Conservation (phyloP, 306 rosid species). For the Fragaria vesca region DNA sequence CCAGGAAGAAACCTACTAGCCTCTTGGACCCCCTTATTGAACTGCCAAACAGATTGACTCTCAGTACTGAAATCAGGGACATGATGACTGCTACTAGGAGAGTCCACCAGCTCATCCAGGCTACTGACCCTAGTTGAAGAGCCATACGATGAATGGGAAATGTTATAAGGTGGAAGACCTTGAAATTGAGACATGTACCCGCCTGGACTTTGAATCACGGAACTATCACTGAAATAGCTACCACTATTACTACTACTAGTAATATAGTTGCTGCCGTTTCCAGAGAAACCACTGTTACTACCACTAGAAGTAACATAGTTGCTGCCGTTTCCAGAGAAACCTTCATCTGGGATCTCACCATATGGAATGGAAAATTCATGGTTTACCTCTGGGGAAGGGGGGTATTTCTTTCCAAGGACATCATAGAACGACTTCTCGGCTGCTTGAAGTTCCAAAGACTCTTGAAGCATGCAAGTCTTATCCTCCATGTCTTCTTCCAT, state of each 20-base stretch:
- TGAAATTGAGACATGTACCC: constrained; percentile 39
- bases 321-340: constrained; percentile 28
- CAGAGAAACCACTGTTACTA: too few relatives aligned
- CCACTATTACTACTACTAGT: constrained; percentile 23
- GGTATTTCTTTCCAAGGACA: constrained; percentile 78
- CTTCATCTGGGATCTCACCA: constrained; percentile 35
- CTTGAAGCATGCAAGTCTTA: constrained; percentile 77
- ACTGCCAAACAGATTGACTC: constrained; percentile 74
- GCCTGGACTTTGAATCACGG: constrained; percentile 23
- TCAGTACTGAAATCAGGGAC: constrained; percentile 48
- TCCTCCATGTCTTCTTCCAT: constrained; percentile 98
- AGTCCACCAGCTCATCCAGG: constrained; percentile 57
- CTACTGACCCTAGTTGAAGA: constrained; percentile 58
- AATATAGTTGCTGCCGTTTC: too few relatives aligned
- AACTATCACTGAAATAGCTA: constrained; percentile 32
- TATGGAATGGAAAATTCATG: constrained; percentile 26
- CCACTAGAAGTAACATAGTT: constrained; percentile 28
- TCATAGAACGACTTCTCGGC: constrained; percentile 92
- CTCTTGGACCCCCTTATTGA: constrained; percentile 83
- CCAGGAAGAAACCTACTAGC: constrained; percentile 79
- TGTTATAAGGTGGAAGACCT: constrained; percentile 30
- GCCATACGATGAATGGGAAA: constrained; percentile 52
- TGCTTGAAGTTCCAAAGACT: constrained; percentile 88
- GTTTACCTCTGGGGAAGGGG: constrained; percentile 54
- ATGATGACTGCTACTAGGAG: constrained; percentile 53